These are phyloP conservation scores for Rhizomucor miehei DNA, from an alignment of 371 early-diverging fungal species.

Conservation along the genomic window DNA sequence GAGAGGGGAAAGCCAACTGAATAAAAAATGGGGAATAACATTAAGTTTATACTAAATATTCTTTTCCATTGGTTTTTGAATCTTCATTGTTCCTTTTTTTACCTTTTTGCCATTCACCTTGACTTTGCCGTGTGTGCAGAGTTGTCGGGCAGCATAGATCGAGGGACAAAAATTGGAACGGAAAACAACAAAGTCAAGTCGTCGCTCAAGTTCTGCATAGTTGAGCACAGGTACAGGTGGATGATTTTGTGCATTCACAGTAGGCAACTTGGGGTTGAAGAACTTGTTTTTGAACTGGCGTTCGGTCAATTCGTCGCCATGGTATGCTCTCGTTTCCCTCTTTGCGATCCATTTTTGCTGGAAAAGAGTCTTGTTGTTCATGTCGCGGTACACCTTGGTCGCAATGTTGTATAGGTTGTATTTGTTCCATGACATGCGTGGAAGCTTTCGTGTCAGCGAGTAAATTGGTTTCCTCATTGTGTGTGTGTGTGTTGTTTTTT, in stretches of 20 bases:
- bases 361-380: conserved; percentile 77
- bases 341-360: conserved; percentile 95
- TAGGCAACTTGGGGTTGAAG: conserved; percentile 72
- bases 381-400: conserved; percentile 55
- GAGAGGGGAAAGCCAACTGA: conserved; percentile 71
- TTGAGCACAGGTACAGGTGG: conserved; percentile 82
- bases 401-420: conserved; percentile 87
- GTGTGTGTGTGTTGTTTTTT: not conserved
- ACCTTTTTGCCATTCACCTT: conserved; percentile 89
- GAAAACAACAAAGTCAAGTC: conserved; percentile 91
- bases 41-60: not conserved
- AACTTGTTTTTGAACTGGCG: conserved; percentile 71
- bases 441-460: conserved; percentile 66
- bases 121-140: conserved; percentile 86
- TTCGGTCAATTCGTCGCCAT: conserved; percentile 87
- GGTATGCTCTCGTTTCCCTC: conserved; percentile 91
- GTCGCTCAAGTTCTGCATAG: conserved; percentile 87
- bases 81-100: conserved; percentile 3
- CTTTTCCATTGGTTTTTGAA: not conserved
- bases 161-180: conserved; percentile 87
- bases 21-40: too few relatives aligned
- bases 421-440: conserved; percentile 94
- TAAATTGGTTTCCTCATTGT: conserved; percentile 53
- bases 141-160: conserved; percentile 80
- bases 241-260: conserved; percentile 59